Evolutionary conservation across 805 yeast species (phyloP), one percentile per base, ranked within the genome.

Genomic region (Wickerhamiella cacticola): DNA sequence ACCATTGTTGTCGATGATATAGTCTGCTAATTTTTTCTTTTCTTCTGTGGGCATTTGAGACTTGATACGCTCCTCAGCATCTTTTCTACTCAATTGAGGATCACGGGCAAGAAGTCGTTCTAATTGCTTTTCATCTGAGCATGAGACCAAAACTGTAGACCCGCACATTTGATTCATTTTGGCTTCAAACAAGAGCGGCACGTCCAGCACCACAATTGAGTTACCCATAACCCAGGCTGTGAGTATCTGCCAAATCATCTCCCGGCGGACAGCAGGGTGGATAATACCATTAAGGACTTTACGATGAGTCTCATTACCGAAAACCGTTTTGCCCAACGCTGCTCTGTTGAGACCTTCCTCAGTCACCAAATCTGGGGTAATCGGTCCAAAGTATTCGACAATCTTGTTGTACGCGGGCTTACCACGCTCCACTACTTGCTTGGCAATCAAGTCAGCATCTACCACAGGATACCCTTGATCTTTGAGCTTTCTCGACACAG

Each of bases 371-470:
- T 75, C 74, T 0, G 78, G 75, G 1, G 84, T 68, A 18, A 70
- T 70, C 1, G 68, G 66, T 0, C 65, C 64, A 59, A 89, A 92
- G 41, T 81, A 66, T 6, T 57, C 61, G 1, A 84, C 76, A 7
- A 92, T 80, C 54, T 74, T 67, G 1, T 69, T 66, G 63, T 83
- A 87, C 0, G 89, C 94, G 2, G 69, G 66, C 40, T 70, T 72
- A 0, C 92, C 94, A 0, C 96, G 96, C 54, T 72, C 75, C 9
- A 89, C 95, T 6, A 88, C 82, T 52, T 85, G 78, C 50, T 82
- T 73, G 0, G 98, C 97, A 39, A 94, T 80, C 44, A 75, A 62
- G 62, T 92, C 99, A 1, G 98, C 97, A 66, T 92, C 98, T 1
- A 92, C 72, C 1, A 92, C 64, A 0, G 81, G 72, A 57, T 79